phyloP scores from a whole-genome alignment of 768 basidiomycete species.

The Leucocoprinus birnbaumii region DNA sequence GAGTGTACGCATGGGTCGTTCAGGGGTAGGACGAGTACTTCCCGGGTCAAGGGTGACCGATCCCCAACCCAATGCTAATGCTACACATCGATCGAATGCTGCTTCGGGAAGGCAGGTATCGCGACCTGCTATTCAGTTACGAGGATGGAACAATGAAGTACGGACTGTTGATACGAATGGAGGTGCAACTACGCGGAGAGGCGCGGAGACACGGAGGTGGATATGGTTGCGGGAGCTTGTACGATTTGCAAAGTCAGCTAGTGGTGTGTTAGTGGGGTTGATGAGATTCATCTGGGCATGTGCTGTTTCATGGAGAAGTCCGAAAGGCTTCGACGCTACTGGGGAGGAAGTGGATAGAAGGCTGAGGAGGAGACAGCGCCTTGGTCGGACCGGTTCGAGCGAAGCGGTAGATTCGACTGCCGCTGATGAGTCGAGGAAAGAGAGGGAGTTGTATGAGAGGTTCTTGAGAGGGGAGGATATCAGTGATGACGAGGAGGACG shows the following conservation, averaged over 20 bases:
- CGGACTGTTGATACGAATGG: slow-evolving; percentile 5
- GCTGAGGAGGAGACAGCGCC: background rate
- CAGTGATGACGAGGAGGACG: slow-evolving; percentile 36
- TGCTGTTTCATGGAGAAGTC: slow-evolving; percentile 9
- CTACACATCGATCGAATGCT: background rate
- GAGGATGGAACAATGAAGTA: slow-evolving; percentile 11
- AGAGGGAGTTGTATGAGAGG: slow-evolving; percentile 44
- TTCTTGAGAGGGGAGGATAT: slow-evolving; percentile 61
- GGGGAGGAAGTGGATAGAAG: slow-evolving; percentile 22
- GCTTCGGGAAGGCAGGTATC: background rate
- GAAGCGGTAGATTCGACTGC: background rate
- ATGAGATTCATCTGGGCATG: slow-evolving; percentile 7
- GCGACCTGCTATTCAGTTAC: background rate
- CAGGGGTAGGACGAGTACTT: slow-evolving; percentile 26
- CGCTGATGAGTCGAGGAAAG: slow-evolving; percentile 22
- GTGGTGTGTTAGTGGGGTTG: slow-evolving; percentile 9
- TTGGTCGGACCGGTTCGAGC: background rate
- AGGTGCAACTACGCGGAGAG: slow-evolving; percentile 24
- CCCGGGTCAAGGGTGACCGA: slow-evolving; percentile 14
- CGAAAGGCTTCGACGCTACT: background rate
- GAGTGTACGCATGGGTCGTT: slow-evolving; percentile 27
- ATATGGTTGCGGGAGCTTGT: slow-evolving; percentile 12
- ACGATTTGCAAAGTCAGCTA: background rate
- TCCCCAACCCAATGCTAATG: background rate
- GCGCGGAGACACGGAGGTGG: slow-evolving; percentile 26